Evolutionary conservation across 164 flowering plant species (phyloP).

Genomic region (Umbilicus rupestris): DNA sequence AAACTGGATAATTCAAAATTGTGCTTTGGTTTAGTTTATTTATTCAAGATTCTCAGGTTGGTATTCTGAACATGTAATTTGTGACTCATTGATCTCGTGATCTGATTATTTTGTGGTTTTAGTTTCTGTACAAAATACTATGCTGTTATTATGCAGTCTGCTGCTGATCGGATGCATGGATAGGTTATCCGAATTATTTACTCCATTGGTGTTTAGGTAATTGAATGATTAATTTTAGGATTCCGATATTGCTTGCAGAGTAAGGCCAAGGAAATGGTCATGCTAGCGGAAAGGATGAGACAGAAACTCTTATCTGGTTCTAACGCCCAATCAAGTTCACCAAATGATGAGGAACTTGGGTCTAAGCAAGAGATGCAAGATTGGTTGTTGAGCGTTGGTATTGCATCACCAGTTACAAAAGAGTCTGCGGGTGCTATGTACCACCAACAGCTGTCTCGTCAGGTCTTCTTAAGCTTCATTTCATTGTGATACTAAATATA

Average conservation of each 20-base stretch:
- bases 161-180: neutral
- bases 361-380: slow-evolving; percentile 96
- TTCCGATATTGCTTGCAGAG: slow-evolving; percentile 30
- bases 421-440: slow-evolving; percentile 94
- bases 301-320: slow-evolving; percentile 73
- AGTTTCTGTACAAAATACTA: too few species aligned
- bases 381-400: slow-evolving; percentile 91
- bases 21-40: neutral
- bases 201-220: neutral
- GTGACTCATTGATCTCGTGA: too few species aligned
- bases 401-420: slow-evolving; percentile 89
- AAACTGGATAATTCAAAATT: too few species aligned
- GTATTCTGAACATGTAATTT: neutral
- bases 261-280: slow-evolving; percentile 97
- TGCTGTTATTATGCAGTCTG: too few species aligned
- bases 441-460: slow-evolving; percentile 97
- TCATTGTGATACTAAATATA: neutral
- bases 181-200: neutral
- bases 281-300: slow-evolving; percentile 95
- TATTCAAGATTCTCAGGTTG: neutral
- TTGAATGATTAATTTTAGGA: neutral
- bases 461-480: slow-evolving; percentile 35
- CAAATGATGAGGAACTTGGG: slow-evolving; percentile 74
- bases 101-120: too few species aligned
- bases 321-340: slow-evolving; percentile 31